These are phyloP conservation scores for Staphylotrichum tortipilum DNA, from an alignment of 495 filamentous ascomycete genomes.

Conservation along the genomic window DNA sequence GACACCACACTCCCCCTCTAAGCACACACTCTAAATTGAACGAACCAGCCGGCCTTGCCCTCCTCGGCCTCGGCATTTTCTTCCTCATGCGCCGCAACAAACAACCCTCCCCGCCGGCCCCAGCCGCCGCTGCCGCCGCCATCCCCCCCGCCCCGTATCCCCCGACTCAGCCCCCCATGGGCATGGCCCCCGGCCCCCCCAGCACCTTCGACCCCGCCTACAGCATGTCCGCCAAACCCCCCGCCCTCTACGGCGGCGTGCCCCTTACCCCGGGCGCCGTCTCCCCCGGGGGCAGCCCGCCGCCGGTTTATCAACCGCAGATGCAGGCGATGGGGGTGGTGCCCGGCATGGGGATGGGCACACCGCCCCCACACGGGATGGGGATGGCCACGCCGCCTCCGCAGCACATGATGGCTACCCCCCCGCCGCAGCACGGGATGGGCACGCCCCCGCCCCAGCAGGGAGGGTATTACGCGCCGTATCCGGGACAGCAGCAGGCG, in stretches of 20 bases:
- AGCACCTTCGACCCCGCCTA: conserved; percentile 7
- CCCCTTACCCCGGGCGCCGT: not conserved
- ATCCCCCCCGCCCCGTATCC: conserved; percentile 5
- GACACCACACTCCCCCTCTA: not conserved
- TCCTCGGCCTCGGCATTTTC: conserved; percentile 34
- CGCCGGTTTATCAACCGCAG: conserved; percentile 1
- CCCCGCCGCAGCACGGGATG: not conserved
- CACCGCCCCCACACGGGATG: not conserved
- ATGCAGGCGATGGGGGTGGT: not conserved
- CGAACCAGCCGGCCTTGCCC: conserved; percentile 22
- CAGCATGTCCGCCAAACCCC: conserved; percentile 15
- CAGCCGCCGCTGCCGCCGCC: not conserved
- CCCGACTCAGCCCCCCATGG: conserved; percentile 1
- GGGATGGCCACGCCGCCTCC: not conserved
- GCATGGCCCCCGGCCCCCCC: not conserved
- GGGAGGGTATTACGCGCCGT: not conserved
- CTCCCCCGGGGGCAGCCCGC: conserved; percentile 10
- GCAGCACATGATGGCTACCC: not conserved
- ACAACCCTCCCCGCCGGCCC: conserved; percentile 8
- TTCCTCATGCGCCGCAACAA: conserved; percentile 34
- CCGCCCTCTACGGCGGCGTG: not conserved
- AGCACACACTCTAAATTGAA: not conserved
- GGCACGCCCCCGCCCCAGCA: not conserved
- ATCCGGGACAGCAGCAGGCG: not conserved
- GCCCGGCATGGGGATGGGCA: not conserved